phyloP scores from a whole-genome alignment of 495 filamentous ascomycete genomes.

The Neurospora cerealis region DNA sequence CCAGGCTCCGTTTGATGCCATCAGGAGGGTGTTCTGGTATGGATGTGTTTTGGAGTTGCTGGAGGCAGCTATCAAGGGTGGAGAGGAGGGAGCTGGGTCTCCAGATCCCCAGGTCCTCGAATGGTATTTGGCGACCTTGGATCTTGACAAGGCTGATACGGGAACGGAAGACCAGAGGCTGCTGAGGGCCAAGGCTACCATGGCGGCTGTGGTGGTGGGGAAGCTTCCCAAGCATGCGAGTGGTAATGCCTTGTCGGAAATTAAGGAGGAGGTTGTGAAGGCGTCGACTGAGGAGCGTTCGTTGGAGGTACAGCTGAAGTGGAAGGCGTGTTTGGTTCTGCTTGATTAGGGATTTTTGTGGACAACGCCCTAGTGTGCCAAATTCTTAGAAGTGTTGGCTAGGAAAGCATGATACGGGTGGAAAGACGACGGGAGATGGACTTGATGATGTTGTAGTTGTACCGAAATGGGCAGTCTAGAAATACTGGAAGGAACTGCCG shows the following conservation, averaged over 20 bases:
- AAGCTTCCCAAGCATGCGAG: constrained; percentile 1
- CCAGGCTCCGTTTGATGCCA: constrained; percentile 11
- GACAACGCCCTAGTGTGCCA: not conserved
- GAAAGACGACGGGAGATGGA: not conserved
- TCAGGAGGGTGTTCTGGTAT: constrained; percentile 27
- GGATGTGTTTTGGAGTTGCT: constrained; percentile 20
- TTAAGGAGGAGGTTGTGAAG: constrained; percentile 14
- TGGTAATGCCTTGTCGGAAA: not conserved
- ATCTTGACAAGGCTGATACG: constrained; percentile 22
- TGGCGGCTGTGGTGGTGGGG: constrained; percentile 17
- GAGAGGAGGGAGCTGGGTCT: constrained; percentile 1
- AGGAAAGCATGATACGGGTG: not conserved
- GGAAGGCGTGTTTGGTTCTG: constrained; percentile 14
- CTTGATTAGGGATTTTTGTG: not conserved
- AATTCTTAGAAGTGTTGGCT: not conserved
- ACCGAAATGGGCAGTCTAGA: not conserved
- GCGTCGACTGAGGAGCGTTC: constrained; percentile 30
- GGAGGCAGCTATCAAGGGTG: constrained; percentile 13
- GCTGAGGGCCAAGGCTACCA: constrained; percentile 26
- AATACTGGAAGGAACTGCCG: not conserved
- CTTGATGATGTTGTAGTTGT: not conserved
- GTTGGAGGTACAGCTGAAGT: constrained; percentile 31
- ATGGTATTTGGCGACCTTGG: constrained; percentile 30
- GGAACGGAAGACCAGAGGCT: constrained; percentile 31
- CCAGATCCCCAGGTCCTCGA: constrained; percentile 8